Evolutionary conservation across 1,139 yeast genomes (phyloP).

Genomic region (Candida tropicalis): DNA sequence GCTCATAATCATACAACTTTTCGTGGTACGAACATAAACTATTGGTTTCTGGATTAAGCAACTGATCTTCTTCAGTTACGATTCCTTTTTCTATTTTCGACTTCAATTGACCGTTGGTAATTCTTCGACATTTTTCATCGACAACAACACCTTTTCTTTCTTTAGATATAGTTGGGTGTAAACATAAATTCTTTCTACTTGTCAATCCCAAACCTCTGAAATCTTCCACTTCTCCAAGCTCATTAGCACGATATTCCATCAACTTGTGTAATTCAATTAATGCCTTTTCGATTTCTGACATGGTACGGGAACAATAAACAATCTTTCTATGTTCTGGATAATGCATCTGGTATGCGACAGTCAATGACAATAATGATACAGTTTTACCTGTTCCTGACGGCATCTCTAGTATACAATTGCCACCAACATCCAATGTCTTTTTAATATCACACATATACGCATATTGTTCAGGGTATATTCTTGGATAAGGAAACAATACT

Average conservation of each 20-base stretch:
- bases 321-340: constrained; percentile 94
- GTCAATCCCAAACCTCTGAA: constrained; percentile 94
- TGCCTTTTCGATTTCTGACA: constrained; percentile 98
- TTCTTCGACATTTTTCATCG: constrained; percentile 92
- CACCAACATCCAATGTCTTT: constrained; percentile 92
- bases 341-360: constrained; percentile 94
- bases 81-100: constrained; percentile 57
- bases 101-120: constrained; percentile 89
- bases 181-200: constrained; percentile 88
- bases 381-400: constrained; percentile 99
- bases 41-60: constrained; percentile 32
- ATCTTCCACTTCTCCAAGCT: constrained; percentile 81
- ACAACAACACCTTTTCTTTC: constrained; percentile 93
- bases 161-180: constrained; percentile 84
- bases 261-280: constrained; percentile 86
- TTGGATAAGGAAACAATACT: constrained; percentile 94
- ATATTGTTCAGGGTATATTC: constrained; percentile 97
- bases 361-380: constrained; percentile 82
- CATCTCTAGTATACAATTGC: constrained; percentile 97
- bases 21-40: constrained; percentile 81
- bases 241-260: constrained; percentile 83
- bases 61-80: constrained; percentile 59
- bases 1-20: constrained; percentile 80
- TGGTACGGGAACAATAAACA: constrained; percentile 97
- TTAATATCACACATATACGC: constrained; percentile 96